Evolutionary conservation across 345 rosid species (phyloP), one percentile per base, ranked within the genome.

Genomic region (Crucihimalaya himalaica): DNA sequence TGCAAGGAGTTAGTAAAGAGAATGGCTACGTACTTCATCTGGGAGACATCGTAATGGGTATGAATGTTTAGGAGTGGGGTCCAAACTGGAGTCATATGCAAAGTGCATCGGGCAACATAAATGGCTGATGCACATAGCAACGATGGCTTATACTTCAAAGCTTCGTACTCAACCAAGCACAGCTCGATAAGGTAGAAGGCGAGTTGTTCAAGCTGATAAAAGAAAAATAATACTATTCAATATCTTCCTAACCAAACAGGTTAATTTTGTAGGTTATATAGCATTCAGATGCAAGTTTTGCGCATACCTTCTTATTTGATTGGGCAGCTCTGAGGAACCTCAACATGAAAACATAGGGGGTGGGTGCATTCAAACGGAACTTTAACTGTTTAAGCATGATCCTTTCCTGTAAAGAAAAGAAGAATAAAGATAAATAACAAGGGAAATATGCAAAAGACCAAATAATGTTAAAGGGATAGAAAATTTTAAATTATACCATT

Each of bases 271-370:
- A 16, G 12, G 29, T 21, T 14, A 5, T 43, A 20, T 25, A 76
- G 69, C 66, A 56, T 58, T 65, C n/a, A 47, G 14, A 13, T 48
- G 47, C 52, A 53, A 54, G 34, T 47, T 52, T 14, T 9, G 29
- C 4, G 5, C 59, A 25, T 78, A 91, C 99, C 93, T 82, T 83
- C 59, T 72, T 72, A 77, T 91, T 89, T 31, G 97, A 84, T 72
- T 80, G 88, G 75, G 99, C 96, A 82, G 96, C 97, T 85, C 89
- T 95, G 35, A 95, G 88, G 81, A 95, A 95, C 77, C 97, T 87
- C 70, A 92, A 73, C 97, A 90, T 85, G 87, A 95, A 95, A 70
- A 92, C 97, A 68, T 95, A 92, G 4, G 95, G 86, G 37, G 99
- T 92, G 31, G 99, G 92, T 25, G 76, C 72, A 79, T 95, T 95